Evolutionary conservation across 1,284 basidiomycete genomes (phyloP).

Genomic region (Ganoderma sinense): DNA sequence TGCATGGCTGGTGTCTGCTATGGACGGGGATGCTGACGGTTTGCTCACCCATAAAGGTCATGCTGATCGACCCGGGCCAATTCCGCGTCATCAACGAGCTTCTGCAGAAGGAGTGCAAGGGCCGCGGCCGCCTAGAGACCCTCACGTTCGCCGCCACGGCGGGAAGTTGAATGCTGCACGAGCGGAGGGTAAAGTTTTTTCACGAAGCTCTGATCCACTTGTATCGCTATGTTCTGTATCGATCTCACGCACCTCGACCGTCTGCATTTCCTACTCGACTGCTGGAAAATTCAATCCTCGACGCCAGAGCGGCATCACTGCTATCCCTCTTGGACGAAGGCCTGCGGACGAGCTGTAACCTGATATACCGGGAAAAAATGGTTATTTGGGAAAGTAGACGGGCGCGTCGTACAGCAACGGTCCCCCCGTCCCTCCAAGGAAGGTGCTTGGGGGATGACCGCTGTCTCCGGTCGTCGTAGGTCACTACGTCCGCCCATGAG

Average conservation of each 20-base stretch:
- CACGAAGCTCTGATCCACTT: not conserved
- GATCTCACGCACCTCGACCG: not conserved
- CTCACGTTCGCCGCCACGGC: conserved; percentile 75
- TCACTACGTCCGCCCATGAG: not conserved
- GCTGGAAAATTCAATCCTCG: too few species aligned
- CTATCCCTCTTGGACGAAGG: too few species aligned
- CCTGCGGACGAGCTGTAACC: too few species aligned
- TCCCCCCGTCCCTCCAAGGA: not conserved
- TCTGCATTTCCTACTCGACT: too few species aligned
- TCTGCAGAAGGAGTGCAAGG: conserved; percentile 90
- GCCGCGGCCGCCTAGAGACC: conserved; percentile 85
- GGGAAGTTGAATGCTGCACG: conserved; percentile 19
- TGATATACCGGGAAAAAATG: too few species aligned
- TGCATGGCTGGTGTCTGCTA: not conserved
- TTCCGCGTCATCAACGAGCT: conserved; percentile 92
- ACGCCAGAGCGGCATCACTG: too few species aligned
- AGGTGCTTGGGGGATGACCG: not conserved
- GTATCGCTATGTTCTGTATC: conserved; percentile 1
- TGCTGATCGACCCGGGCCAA: conserved; percentile 93
- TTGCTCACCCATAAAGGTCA: conserved; percentile 59
- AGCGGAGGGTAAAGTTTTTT: not conserved
- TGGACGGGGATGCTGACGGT: not conserved
- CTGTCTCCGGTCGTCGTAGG: not conserved
- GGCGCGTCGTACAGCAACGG: too few species aligned
- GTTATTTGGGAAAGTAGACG: too few species aligned